Percentiles rank a stretch among this genome's conserved stretches.
phyloP scores from a whole-genome alignment of 2,329 filamentous ascomycete genomes.

The Orbilia blumenaviensis region DNA sequence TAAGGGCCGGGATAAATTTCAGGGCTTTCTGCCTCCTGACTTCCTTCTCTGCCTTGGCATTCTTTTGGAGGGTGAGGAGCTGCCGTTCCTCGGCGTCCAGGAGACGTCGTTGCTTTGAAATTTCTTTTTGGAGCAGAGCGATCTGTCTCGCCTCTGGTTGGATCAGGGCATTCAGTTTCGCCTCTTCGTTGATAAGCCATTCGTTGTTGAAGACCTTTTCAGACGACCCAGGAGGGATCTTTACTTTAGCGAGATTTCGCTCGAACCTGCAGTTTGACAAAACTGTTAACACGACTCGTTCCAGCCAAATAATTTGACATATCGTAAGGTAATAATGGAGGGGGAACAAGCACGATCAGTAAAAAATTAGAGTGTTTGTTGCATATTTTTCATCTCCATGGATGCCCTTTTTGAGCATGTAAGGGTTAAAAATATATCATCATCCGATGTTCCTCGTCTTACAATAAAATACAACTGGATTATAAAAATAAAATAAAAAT shows the following conservation, averaged over 20 bases:
- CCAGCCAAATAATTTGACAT: neutral
- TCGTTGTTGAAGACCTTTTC: constrained; percentile 57
- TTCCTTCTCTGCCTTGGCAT: constrained; percentile 55
- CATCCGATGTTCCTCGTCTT: constrained; percentile 12
- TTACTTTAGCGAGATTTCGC: constrained; percentile 53
- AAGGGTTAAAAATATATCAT: constrained; percentile 55
- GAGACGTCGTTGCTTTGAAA: constrained; percentile 54
- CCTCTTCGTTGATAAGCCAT: constrained; percentile 56
- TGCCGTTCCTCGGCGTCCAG: constrained; percentile 55
- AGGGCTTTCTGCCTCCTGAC: constrained; percentile 55
- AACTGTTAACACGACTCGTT: neutral
- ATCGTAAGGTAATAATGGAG: neutral
- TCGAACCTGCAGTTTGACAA: constrained; percentile 49
- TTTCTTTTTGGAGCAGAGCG: constrained; percentile 55
- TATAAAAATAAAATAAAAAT: neutral
- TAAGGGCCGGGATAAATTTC: constrained; percentile 43
- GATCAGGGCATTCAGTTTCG: constrained; percentile 55
- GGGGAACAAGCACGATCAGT: constrained; percentile 29
- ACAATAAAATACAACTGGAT: neutral
- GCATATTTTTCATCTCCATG: constrained; percentile 52
- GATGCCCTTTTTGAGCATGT: constrained; percentile 36
- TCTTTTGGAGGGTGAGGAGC: constrained; percentile 54
- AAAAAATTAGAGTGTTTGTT: constrained; percentile 56
- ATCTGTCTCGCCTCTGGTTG: constrained; percentile 56
- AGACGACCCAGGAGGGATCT: constrained; percentile 54